Evolutionary conservation across 805 yeast genomes (phyloP), one percentile per base, ranked within the genome.

Genomic region (Suhomyces sp.): DNA sequence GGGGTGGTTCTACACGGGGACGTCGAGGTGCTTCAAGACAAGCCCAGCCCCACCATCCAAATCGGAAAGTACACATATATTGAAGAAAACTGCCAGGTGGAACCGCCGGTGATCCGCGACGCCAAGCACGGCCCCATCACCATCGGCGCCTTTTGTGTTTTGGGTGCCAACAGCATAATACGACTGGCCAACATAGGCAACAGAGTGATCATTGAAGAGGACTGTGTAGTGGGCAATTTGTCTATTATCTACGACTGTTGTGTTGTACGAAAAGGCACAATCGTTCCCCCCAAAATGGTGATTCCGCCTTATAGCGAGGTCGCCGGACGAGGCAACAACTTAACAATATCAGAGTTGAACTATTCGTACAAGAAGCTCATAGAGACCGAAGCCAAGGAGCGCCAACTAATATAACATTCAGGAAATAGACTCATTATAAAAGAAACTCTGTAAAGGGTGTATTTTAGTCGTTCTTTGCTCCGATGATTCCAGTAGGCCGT

Each of bases 261-360:
- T 51, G 55, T 79, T 2, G 68, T 83, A 3, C 71, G 73, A 22
- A 66, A 71, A 48, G 74, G 73, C 12, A 70, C 79, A 0, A 54
- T 57, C 2, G 56, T 83, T 2, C 83, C 84, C 0, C 66, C 72
- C 2, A 70, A 68, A 13, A 64, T 64, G 53, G 74, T 77, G 23
- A 69, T 82, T n/a, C 84, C 87, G 2, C 82, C 86, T 0, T 82
- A 74, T 56, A 72, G 81, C 36, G 65, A 72, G 27, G 85, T 81
- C 2, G 58, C 67, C 12, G 79, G 79, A 2, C 77, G 78, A 1
- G 78, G 78, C 3, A 48, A 46, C n/a, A 59, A 65, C 47, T 73
- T 68, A 40, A 19, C 13, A 13, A 55, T 74, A 3, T 59, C 45
- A 27, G 59, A 58, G 19, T 59, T 76, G 50, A 65, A 61, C 49